Percentiles rank a stretch among this genome's conserved stretches.
Conservation (phyloP, 1,139 yeast genomes). For the Arxiozyma telluris region DNA sequence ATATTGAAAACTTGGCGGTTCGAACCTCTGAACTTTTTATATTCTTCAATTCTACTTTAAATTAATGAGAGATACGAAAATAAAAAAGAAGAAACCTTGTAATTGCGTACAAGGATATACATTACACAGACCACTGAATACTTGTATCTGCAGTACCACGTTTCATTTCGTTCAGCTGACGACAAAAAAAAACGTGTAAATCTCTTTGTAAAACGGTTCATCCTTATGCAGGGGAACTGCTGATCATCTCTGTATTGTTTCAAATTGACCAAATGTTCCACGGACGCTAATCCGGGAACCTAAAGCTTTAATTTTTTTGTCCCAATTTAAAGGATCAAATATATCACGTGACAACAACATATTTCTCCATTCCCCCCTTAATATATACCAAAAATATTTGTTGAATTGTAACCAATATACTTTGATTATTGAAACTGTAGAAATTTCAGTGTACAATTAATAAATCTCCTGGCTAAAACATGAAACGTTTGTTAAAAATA, state of each 20-base stretch:
- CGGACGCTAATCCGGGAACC: constrained; percentile 32
- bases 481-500: too few relatives aligned
- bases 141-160: neutral
- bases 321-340: neutral
- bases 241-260: constrained; percentile 92
- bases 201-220: constrained; percentile 93
- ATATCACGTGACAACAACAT: neutral
- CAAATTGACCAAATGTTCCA: constrained; percentile 52
- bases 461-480: too few relatives aligned
- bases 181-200: constrained; percentile 56
- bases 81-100: neutral
- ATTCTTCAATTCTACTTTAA: neutral
- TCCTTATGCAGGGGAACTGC: constrained; percentile 97
- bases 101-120: too few relatives aligned
- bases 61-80: neutral
- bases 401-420: too few relatives aligned
- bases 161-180: neutral
- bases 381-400: too few relatives aligned
- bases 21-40: neutral
- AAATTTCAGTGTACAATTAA: too few relatives aligned
- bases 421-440: too few relatives aligned
- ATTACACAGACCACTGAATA: neutral
- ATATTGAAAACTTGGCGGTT: neutral
- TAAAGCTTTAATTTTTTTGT: neutral
- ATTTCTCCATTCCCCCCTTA: too few relatives aligned